These are phyloP conservation scores for Galerina sulciceps DNA, from an alignment of 768 basidiomycete species.

Conservation along the genomic window DNA sequence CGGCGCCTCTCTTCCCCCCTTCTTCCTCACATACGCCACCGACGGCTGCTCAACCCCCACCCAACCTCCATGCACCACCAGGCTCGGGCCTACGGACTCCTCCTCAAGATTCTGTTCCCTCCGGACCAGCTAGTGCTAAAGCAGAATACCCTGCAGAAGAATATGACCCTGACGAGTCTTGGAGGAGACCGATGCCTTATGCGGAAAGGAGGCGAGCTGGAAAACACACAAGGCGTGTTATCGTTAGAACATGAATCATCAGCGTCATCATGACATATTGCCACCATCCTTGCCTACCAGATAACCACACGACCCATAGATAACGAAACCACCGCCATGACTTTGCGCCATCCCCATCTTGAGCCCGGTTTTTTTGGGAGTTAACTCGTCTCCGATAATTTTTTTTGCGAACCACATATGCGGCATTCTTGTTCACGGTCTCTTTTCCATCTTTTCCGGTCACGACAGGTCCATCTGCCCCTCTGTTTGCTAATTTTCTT, in stretches of 20 bases:
- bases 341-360: constrained; percentile 4
- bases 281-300: constrained; percentile 9
- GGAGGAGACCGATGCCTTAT: constrained; percentile 75
- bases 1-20: constrained; percentile 37
- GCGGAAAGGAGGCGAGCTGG: constrained; percentile 77
- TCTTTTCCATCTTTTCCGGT: neutral
- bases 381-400: neutral
- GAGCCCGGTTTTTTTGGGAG: constrained; percentile 4
- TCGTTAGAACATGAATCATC: constrained; percentile 50
- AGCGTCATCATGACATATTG: constrained; percentile 18
- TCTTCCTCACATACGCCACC: constrained; percentile 35
- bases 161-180: constrained; percentile 69
- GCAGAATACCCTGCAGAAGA: constrained; percentile 49
- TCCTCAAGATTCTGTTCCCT: constrained; percentile 44
- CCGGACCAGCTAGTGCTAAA: constrained; percentile 36
- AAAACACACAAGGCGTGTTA: constrained; percentile 78
- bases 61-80: constrained; percentile 38
- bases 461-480: neutral
- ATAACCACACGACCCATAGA: constrained; percentile 6
- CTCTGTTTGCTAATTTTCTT: too few relatives aligned
- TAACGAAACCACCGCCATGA: constrained; percentile 7
- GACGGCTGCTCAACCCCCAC: constrained; percentile 27
- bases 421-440: constrained; percentile 4
- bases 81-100: constrained; percentile 48
- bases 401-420: neutral